Evolutionary conservation across 208 protist genomes (phyloP), one percentile per base, ranked within the genome.

Genomic region (Leishmania braziliensis): DNA sequence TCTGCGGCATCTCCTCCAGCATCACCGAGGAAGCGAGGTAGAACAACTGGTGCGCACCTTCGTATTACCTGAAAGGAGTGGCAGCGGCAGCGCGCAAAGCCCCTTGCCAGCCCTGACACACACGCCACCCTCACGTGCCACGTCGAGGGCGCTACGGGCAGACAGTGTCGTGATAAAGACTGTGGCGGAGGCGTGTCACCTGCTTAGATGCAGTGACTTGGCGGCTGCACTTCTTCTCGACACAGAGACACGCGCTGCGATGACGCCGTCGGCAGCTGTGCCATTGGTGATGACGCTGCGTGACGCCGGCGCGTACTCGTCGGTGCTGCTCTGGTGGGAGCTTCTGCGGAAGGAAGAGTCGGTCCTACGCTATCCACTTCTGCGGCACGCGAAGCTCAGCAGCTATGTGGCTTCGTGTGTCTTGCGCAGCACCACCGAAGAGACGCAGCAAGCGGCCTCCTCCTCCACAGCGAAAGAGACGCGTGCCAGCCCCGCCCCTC

Each of bases 351-450:
- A 48, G 6, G 81, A 60, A 3, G 48, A 78, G 46, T 20, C 39
- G 46, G 65, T 53, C 3, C 39, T 65, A 56, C 76, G 43, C 18
- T 87, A 81, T 36, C 73, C 79, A 16, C 82, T 93, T 48, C 81
- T 84, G 48, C 50, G 39, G 16, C 84, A 94, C 82, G 77, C 91
- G 12, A 90, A 90, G 68, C 84, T 94, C 12, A 87, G 91, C 80
- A 94, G 89, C 82, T 90, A 92, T 73, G 87, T 94, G 63, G 91
- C 88, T 63, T 84, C 84, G 54, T 94, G 88, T 74, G 77, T 89
- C 60, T 78, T 90, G 68, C 70, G 68, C 74, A 65, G 29, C 74
- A 77, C 74, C 36, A 51, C 69, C 69, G 23, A 43, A n/a, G 48
- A 73, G 36, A 10, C n/a, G 3, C 39, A 53, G 43, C 69, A 26